A percentile compares a stretch with the other conserved stretches of the same genome.
These are phyloP conservation scores for Colletotrichum godetiae DNA, from an alignment of 2,329 filamentous ascomycete genomes.

Conservation along the genomic window DNA sequence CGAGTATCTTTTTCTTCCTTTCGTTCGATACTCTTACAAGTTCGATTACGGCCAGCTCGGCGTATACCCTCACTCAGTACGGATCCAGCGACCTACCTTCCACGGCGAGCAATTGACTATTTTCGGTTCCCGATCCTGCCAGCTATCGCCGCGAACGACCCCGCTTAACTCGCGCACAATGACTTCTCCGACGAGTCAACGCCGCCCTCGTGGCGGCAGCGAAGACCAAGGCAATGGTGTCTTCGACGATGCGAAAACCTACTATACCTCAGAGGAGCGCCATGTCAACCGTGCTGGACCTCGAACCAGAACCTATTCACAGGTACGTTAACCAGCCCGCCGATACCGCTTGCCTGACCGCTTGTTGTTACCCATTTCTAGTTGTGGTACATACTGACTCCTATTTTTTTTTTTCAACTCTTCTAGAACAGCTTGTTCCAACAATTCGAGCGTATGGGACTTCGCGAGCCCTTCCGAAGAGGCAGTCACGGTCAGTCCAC, in stretches of 20 bases:
- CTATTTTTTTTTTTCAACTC: background rate
- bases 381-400: constrained; percentile 12
- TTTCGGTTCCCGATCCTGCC: constrained; percentile 2
- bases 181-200: constrained; percentile 35
- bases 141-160: background rate
- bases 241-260: constrained; percentile 69
- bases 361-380: background rate
- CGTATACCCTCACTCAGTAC: background rate
- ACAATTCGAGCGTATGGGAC: constrained; percentile 63
- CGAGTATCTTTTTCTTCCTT: background rate
- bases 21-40: background rate
- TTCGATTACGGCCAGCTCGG: background rate
- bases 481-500: constrained; percentile 66
- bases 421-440: constrained; percentile 63
- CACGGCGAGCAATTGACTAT: constrained; percentile 11
- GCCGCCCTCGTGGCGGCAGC: constrained; percentile 48
- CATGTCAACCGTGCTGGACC: constrained; percentile 60
- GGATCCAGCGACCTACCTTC: background rate
- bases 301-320: constrained; percentile 67
- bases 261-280: constrained; percentile 68
- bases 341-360: constrained; percentile 6
- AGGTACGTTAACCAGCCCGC: constrained; percentile 49
- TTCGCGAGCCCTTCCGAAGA: constrained; percentile 66
- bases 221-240: constrained; percentile 58
- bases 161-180: constrained; percentile 23